A percentile compares a stretch with the other conserved stretches of the same genome.
phyloP scores from a whole-genome alignment of 176 grass and related monocot species.

The Alopecurus myosuroides region DNA sequence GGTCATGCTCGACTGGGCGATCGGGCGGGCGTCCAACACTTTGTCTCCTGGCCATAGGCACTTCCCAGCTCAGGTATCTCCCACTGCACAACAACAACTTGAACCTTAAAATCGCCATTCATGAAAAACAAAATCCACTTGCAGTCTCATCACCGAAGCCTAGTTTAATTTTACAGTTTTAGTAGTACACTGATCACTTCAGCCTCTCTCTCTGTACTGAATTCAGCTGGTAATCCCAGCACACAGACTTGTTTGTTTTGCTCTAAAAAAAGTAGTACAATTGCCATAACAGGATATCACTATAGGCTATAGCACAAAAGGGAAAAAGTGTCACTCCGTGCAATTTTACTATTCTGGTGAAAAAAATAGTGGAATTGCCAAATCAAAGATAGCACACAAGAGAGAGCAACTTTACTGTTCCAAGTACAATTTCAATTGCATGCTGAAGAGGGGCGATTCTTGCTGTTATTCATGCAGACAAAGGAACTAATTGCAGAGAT shows the following conservation, averaged over 20 bases:
- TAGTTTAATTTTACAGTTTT: not conserved
- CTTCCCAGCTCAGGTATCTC: slow-evolving; percentile 74
- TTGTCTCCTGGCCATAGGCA: slow-evolving; percentile 82
- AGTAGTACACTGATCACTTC: too few relatives aligned
- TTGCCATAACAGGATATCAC: not conserved
- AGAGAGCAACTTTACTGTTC: not conserved
- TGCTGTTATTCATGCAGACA: slow-evolving; percentile 42
- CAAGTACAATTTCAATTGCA: not conserved
- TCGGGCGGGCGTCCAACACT: slow-evolving; percentile 81
- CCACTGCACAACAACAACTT: not conserved
- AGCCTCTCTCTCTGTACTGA: too few relatives aligned
- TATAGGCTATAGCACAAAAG: not conserved
- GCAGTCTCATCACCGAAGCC: not conserved
- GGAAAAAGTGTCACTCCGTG: not conserved
- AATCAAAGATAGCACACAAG: not conserved
- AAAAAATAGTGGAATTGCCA: not conserved
- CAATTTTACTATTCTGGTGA: not conserved
- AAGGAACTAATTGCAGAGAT: slow-evolving; percentile 87
- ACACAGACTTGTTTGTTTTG: too few relatives aligned
- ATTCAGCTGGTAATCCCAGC: too few relatives aligned
- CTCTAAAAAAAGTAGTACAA: not conserved
- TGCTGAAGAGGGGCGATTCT: not conserved
- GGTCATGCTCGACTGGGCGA: slow-evolving; percentile 75
- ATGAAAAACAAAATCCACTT: not conserved
- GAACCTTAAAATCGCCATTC: not conserved